Evolutionary conservation across 257 asterid genomes (phyloP), one percentile per base, ranked within the genome.

Genomic region (Pogostemon cablin): DNA sequence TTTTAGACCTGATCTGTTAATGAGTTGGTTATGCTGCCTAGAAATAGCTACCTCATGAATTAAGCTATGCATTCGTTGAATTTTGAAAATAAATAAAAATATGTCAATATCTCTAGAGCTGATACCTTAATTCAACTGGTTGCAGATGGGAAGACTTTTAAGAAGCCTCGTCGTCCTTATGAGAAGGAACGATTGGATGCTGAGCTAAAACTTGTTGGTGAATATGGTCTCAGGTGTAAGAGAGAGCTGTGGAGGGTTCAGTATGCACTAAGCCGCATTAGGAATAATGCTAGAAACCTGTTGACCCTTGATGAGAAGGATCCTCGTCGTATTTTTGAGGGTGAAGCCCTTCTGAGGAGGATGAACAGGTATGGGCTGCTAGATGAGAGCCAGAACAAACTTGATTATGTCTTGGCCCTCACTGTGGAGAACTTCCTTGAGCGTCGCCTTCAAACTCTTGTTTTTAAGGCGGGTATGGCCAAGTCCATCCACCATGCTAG

Each of bases 401-500:
- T 86, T 4, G 89, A 86, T 84, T 84, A 86, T 46, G 87, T 86
- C 75, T 78, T 84, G 81, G 86, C 92, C 47, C 85, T 86, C 58
- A 86, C 92, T 55, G 87, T 86, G 3, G 92, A 86, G 77, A 86
- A 86, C 66, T 84, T 84, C 81, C 89, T 84, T 37, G 92, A 86
- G 77, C 87, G 92, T 12, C 92, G 86, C 50, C 86, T 84, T 56
- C 89, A 86, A 58, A 86, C 89, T 44, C 89, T 81, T 11, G 91
- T 83, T 66, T 86, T 86, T n/a, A 83, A 86, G 79, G 85, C 89
- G 0, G 87, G 89, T 44, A 83, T 86, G 91, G 91, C 91, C 6
- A 86, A 86, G 86, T 86, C 91, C 52, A 86, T 86, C 69, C 92
- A 86, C 71, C 92, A 86, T 69, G 89, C 92, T 25, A 82, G 92